Evolutionary conservation across 2,329 filamentous ascomycete genomes (phyloP), one percentile per base, ranked within the genome.

Genomic region (Penicillium corylophilum): DNA sequence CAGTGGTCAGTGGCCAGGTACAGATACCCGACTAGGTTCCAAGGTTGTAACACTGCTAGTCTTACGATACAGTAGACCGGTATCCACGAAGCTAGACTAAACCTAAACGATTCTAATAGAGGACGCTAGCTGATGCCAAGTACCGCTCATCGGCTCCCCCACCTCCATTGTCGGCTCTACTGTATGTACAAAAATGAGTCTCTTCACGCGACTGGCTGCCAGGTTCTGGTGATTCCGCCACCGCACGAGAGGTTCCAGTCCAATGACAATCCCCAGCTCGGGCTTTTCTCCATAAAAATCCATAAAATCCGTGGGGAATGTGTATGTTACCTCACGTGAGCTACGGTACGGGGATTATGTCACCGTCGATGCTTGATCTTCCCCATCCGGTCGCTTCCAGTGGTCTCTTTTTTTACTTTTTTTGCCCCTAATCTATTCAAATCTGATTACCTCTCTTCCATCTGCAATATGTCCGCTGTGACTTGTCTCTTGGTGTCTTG

Each of bases 301-400:
- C 39, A 26, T 41, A 41, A 39, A 41, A 16, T 41, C 39, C 9
- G 35, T 38, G 35, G 35, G 36, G 18, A 40, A 22, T 20, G 18
- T 23, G n/a, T 41, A 26, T 41, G 39, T 41, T 15, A 41, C 39
- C 39, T 41, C 39, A 41, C 39, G 39, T 41, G 39, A 41, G 20
- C 39, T n/a, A 22, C 23, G 5, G 13, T 23, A 16, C 23, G 7
- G 35, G 39, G 47, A 60, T 62, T 62, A 62, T 62, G 60, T 62
- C 60, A 62, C 55, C 48, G 35, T 26, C 42, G 43, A 54, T 61
- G 48, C 51, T 57, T 51, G 57, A 53, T 55, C 46, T 29, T 48
- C 55, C 59, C 44, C 46, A 55, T 57, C 55, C 55, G 50, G 59
- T 55, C 50, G 46, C 51, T 53, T 42, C 45, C 40, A 45, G 26